Percentiles rank a stretch among this genome's conserved stretches.
These are phyloP conservation scores for Penicillium sp. DNA, from an alignment of 2,329 filamentous ascomycete genomes.

Conservation along the genomic window DNA sequence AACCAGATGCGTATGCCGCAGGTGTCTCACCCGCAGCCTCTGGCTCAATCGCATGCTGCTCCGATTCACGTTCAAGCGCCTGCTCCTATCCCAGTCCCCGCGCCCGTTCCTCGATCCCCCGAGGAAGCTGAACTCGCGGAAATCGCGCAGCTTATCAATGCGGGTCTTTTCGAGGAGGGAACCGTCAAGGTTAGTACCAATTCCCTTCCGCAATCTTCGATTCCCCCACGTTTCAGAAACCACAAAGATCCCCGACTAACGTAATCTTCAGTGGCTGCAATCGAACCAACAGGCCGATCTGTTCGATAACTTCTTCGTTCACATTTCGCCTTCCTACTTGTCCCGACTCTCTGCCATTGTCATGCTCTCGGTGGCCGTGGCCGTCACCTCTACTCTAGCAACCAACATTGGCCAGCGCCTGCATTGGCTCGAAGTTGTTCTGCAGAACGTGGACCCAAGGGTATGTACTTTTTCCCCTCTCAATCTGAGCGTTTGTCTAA, in stretches of 20 bases:
- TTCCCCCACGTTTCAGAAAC: too few species aligned
- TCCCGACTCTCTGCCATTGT: constrained; percentile 58
- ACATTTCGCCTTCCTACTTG: constrained; percentile 59
- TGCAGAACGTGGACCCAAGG: constrained; percentile 55
- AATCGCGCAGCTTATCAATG: constrained; percentile 42
- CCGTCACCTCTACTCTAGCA: constrained; percentile 59
- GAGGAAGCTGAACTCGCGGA: constrained; percentile 46
- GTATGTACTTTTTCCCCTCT: constrained; percentile 43
- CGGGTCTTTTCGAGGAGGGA: constrained; percentile 46
- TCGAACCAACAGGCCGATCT: constrained; percentile 59
- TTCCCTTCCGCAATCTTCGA: background rate
- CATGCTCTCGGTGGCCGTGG: constrained; percentile 61
- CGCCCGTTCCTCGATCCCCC: constrained; percentile 22
- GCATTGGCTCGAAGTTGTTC: constrained; percentile 59
- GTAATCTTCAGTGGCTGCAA: constrained; percentile 57
- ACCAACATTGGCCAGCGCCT: constrained; percentile 57
- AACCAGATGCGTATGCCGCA: constrained; percentile 20
- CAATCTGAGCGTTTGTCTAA: background rate
- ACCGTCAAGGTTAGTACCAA: constrained; percentile 44
- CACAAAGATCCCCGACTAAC: constrained; percentile 16
- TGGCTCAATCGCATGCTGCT: constrained; percentile 8
- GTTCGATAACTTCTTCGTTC: constrained; percentile 64
- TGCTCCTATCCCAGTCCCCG: constrained; percentile 11
- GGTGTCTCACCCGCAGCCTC: constrained; percentile 12
- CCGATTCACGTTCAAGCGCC: background rate